Conservation (phyloP, 2,329 filamentous ascomycete genomes). For the Talaromyces atroroseus region DNA sequence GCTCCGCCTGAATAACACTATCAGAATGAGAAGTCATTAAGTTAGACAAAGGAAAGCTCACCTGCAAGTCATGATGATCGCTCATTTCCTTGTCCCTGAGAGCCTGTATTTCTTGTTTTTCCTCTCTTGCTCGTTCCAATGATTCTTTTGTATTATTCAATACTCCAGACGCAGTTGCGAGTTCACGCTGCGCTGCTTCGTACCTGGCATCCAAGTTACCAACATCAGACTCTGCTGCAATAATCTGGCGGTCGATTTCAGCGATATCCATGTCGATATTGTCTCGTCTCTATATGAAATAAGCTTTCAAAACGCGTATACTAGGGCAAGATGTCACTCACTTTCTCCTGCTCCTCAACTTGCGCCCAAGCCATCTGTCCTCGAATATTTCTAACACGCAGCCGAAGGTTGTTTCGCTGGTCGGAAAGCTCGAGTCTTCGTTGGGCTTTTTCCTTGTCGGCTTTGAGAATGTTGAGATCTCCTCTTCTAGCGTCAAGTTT, state of each 20-base stretch:
- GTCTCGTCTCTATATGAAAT: conserved; percentile 25
- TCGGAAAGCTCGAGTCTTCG: conserved; percentile 60
- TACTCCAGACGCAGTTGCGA: conserved; percentile 36
- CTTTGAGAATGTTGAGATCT: conserved; percentile 59
- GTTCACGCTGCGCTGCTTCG: conserved; percentile 34
- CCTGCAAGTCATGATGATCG: conserved; percentile 51
- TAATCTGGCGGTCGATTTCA: conserved; percentile 44
- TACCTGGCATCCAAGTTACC: conserved; percentile 43
- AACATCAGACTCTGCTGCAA: conserved; percentile 40
- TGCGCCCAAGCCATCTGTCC: conserved; percentile 81
- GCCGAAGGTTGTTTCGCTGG: conserved; percentile 60
- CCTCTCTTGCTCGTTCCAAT: conserved; percentile 42
- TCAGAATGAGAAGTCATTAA: conserved; percentile 14
- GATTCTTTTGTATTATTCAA: conserved; percentile 42
- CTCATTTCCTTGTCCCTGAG: conserved; percentile 50
- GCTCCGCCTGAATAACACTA: conserved; percentile 49
- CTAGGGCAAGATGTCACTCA: conserved; percentile 16
- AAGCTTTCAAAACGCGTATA: not conserved
- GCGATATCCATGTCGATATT: conserved; percentile 32
- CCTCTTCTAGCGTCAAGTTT: conserved; percentile 58
- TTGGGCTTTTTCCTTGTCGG: conserved; percentile 56
- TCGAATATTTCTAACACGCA: conserved; percentile 54
- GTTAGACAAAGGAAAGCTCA: conserved; percentile 15
- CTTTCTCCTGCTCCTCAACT: conserved; percentile 68
- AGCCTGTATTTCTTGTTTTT: conserved; percentile 46